These are phyloP conservation scores for Penicillium sp. DNA, from an alignment of 2,329 filamentous ascomycete genomes.

Conservation along the genomic window DNA sequence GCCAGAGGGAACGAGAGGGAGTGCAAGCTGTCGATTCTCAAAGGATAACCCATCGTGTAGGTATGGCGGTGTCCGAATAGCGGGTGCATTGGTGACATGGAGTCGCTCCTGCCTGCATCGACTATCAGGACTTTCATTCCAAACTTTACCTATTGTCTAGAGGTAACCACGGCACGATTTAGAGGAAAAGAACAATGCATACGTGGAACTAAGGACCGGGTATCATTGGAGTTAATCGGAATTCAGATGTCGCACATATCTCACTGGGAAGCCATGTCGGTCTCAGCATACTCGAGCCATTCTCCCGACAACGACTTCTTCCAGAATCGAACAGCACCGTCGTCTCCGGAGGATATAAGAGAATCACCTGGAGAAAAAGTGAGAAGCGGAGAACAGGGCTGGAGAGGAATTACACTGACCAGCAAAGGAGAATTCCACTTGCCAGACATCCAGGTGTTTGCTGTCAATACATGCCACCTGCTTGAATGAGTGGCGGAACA, in stretches of 20 bases:
- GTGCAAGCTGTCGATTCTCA: no score
- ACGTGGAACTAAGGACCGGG: no score
- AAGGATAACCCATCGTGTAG: no score
- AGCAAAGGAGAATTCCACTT: conserved; percentile 45
- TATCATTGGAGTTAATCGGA: background rate
- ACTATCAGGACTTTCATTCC: no score
- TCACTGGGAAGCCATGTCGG: conserved; percentile 39
- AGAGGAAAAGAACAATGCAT: no score
- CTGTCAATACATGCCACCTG: conserved; percentile 45
- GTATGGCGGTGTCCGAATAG: background rate
- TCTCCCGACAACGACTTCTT: conserved; percentile 44
- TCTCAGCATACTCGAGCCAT: conserved; percentile 47
- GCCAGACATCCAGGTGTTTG: conserved; percentile 47
- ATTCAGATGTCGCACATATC: no score
- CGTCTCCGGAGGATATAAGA: conserved; percentile 45
- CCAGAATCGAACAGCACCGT: conserved; percentile 45
- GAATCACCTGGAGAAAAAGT: conserved; percentile 41
- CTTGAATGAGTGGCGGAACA: conserved; percentile 43
- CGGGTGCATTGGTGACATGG: background rate
- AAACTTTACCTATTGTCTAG: no score
- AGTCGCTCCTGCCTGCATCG: conserved; percentile 16
- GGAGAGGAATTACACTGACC: conserved; percentile 28
- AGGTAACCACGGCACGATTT: no score
- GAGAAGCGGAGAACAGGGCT: no score
- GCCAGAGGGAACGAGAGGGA: conserved; percentile 7